These are phyloP conservation scores for Cladophialophora exuberans DNA, from an alignment of 2,329 filamentous ascomycete species.

Conservation along the genomic window DNA sequence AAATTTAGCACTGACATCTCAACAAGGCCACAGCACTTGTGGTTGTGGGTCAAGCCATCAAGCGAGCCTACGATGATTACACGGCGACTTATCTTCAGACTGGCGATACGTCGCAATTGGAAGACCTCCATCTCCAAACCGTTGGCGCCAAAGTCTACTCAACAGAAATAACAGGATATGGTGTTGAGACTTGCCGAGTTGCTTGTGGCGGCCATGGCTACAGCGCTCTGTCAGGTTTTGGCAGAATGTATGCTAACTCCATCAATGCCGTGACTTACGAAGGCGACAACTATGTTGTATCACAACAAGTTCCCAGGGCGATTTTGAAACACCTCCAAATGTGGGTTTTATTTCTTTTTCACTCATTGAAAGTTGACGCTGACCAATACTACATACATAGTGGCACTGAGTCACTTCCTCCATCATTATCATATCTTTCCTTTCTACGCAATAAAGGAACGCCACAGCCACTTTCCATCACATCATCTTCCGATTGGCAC, in stretches of 20 bases:
- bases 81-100: no score
- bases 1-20: neutral
- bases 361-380: no score
- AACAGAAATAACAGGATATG: conserved; percentile 26
- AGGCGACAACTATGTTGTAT: conserved; percentile 17
- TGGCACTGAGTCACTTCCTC: no score
- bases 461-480: conserved; percentile 6
- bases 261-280: conserved; percentile 14
- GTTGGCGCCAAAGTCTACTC: conserved; percentile 32
- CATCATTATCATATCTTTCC: conserved; percentile 32
- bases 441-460: no score
- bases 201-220: conserved; percentile 27
- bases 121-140: conserved; percentile 32
- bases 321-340: conserved; percentile 29
- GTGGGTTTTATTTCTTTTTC: neutral
- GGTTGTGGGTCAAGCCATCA: no score
- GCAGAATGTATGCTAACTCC: conserved; percentile 13
- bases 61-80: no score
- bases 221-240: conserved; percentile 7
- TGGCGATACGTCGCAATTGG: no score
- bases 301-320: conserved; percentile 14
- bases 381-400: no score
- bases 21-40: no score
- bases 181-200: conserved; percentile 30
- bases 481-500: conserved; percentile 25